Evolutionary conservation across 139 green algal species (phyloP), one percentile per base, ranked within the genome.

Genomic region (Micractinium conductrix): DNA sequence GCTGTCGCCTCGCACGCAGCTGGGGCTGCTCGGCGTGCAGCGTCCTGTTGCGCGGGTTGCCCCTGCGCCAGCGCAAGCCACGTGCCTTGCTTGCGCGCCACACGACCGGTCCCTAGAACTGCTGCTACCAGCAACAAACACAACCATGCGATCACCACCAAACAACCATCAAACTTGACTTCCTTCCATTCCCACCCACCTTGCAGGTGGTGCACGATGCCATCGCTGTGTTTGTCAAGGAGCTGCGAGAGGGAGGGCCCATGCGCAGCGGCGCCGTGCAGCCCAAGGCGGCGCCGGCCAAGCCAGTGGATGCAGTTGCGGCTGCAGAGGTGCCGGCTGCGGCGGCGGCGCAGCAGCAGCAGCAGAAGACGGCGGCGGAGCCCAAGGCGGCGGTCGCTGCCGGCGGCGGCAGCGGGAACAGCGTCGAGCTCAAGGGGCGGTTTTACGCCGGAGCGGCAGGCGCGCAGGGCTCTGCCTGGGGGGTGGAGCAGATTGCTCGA

Each of bases 221-320:
- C 0, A 62, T 96, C 0, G 50, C 78, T 1, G 76, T 74, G 30
- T 97, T 95, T 87, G 91, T 96, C 10, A 69, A 81, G 5, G 94
- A 97, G 90, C 84, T 97, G 65, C 84, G 88, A 2, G 91, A 86
- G 6, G 94, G 94, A 0, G 90, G 90, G 16, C 86, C 83, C 43
- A 75, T 88, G 73, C 48, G 45, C 35, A 78, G 73, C 42, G 67
- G 60, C 28, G 81, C 50, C 26, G 70, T 30, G 12, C 62, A 68
- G 48, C 68, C 73, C 7, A 62, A 88, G 33, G 42, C 68, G 2
- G 87, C 48, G 0, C 40, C 82, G 17, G 44, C 82, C n/a, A 50
- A 85, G 55, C 37, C 60, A 8, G 82, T 80, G 17, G 63, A 38
- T 37, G 63, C 50, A 33, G 73, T 0, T 58, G 35, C 85, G 43